Percentiles rank a stretch among this genome's conserved stretches.
These are phyloP conservation scores for Ustilago hordei DNA, from an alignment of 1,284 basidiomycete species.

Conservation along the genomic window DNA sequence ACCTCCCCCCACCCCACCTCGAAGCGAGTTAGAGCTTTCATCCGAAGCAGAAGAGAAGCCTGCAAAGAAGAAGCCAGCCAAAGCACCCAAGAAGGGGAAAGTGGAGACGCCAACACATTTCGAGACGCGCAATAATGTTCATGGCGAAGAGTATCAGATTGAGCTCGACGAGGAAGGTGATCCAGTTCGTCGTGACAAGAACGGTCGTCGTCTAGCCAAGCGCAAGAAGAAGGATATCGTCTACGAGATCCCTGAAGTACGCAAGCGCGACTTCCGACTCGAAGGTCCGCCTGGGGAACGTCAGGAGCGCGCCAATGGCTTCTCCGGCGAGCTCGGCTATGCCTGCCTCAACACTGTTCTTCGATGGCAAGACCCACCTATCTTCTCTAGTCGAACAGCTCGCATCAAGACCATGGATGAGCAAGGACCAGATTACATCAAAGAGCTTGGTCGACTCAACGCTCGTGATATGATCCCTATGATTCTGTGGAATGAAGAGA, in stretches of 20 bases:
- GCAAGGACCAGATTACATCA: slow-evolving; percentile 83
- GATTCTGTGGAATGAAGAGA: slow-evolving; percentile 72
- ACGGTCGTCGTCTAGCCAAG: slow-evolving; percentile 71
- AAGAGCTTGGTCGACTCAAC: slow-evolving; percentile 82
- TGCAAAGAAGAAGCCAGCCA: slow-evolving; percentile 24
- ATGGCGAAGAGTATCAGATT: slow-evolving; percentile 47
- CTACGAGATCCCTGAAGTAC: slow-evolving; percentile 77
- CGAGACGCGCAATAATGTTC: slow-evolving; percentile 41
- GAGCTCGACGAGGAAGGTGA: slow-evolving; percentile 58
- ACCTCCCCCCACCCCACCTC: slow-evolving; percentile 24
- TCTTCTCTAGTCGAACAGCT: slow-evolving; percentile 82
- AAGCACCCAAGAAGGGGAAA: slow-evolving; percentile 37
- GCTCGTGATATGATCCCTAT: slow-evolving; percentile 76
- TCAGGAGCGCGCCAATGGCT: slow-evolving; percentile 46
- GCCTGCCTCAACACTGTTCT: slow-evolving; percentile 87
- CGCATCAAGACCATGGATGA: slow-evolving; percentile 83
- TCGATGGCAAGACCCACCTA: slow-evolving; percentile 77
- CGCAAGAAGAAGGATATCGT: slow-evolving; percentile 74
- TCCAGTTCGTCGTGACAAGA: slow-evolving; percentile 69
- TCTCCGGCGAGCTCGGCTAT: slow-evolving; percentile 72
- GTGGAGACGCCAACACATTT: slow-evolving; percentile 39
- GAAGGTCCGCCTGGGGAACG: slow-evolving; percentile 50
- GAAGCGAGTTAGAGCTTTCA: slow-evolving; percentile 27
- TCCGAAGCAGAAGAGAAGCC: slow-evolving; percentile 19
- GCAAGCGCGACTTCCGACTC: slow-evolving; percentile 50